Conservation (phyloP, 2,329 filamentous ascomycete species). For the Fusarium begoniae region DNA sequence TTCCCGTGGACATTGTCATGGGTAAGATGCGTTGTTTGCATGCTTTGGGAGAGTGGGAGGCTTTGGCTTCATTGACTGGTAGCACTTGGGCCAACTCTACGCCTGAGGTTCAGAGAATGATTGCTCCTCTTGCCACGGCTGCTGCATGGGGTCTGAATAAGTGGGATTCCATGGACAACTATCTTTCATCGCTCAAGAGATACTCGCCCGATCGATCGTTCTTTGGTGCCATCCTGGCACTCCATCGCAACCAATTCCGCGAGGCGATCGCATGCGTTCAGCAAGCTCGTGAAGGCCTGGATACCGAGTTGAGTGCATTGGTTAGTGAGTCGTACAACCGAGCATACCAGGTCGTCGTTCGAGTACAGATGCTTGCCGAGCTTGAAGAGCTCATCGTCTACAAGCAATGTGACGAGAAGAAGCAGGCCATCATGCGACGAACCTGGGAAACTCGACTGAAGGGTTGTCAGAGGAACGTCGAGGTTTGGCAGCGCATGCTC, state of each 20-base stretch:
- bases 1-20: constrained; percentile 95
- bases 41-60: constrained; percentile 96
- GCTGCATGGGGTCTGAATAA: constrained; percentile 96
- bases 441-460: constrained; percentile 97
- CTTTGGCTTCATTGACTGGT: constrained; percentile 85
- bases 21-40: constrained; percentile 99
- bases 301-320: constrained; percentile 93
- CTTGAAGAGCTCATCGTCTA: constrained; percentile 98
- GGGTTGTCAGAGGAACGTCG: constrained; percentile 95
- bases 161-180: constrained; percentile 98
- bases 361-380: constrained; percentile 98
- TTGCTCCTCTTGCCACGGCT: constrained; percentile 92
- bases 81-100: constrained; percentile 94
- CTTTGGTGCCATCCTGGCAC: constrained; percentile 93
- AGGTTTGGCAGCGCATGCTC: constrained; percentile 98
- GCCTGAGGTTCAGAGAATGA: constrained; percentile 85
- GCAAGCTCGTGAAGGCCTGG: constrained; percentile 90
- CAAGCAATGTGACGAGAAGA: constrained; percentile 91
- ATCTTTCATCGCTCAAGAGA: constrained; percentile 93
- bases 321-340: constrained; percentile 99
- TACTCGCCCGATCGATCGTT: constrained; percentile 95
- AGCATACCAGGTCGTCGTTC: constrained; percentile 96
- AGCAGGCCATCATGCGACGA: constrained; percentile 87
- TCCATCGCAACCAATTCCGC: constrained; percentile 95
- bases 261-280: constrained; percentile 90